Evolutionary conservation across 345 rosid genomes (phyloP).

Genomic region (Fremontodendron californicum): DNA sequence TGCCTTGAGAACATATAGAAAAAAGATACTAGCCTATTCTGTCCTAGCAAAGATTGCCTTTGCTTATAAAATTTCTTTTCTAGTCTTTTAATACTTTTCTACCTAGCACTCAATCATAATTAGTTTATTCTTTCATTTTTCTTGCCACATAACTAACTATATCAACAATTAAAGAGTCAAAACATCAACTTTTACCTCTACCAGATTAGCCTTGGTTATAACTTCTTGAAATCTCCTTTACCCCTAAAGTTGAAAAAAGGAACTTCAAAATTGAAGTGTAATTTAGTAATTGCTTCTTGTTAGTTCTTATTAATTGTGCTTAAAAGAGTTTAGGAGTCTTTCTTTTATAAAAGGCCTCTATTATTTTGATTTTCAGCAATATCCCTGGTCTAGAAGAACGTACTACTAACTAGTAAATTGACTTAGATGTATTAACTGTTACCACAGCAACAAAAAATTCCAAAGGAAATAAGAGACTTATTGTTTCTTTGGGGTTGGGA

Average conservation of each 20-base stretch:
- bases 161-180: background rate
- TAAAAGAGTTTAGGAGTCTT: no score
- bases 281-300: background rate
- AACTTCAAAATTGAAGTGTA: background rate
- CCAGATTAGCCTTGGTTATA: background rate
- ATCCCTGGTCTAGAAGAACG: no score
- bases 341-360: no score
- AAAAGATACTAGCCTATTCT: background rate
- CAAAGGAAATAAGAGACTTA: no score
- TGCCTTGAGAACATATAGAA: background rate
- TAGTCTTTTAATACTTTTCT: background rate
- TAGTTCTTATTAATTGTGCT: no score
- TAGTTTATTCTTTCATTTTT: background rate
- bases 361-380: no score
- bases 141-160: background rate
- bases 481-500: no score
- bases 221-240: background rate
- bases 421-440: no score
- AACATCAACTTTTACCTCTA: background rate
- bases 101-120: background rate
- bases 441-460: no score
- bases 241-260: background rate
- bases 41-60: background rate
- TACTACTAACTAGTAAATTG: no score
- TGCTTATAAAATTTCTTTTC: background rate